These are phyloP conservation scores for Fusarium paranaense DNA, from an alignment of 2,329 filamentous ascomycete genomes.

Conservation along the genomic window DNA sequence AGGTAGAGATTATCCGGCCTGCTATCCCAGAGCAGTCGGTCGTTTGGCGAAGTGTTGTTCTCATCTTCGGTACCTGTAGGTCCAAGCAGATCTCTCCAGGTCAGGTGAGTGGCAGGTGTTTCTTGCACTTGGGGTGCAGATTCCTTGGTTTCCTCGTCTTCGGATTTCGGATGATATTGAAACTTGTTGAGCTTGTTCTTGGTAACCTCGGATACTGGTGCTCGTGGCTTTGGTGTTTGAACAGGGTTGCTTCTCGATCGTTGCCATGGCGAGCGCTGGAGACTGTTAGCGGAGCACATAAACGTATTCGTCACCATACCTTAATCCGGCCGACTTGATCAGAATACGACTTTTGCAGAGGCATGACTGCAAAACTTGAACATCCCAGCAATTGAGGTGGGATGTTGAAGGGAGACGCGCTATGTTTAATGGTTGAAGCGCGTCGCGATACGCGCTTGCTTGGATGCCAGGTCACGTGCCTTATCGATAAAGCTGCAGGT, in stretches of 20 bases:
- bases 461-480: constrained; percentile 42
- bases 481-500: constrained; percentile 46
- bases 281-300: constrained; percentile 18
- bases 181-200: constrained; percentile 73
- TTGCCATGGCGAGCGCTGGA: constrained; percentile 63
- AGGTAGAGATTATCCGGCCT: constrained; percentile 56
- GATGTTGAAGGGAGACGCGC: constrained; percentile 33
- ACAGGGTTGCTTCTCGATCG: constrained; percentile 65
- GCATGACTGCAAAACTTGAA: constrained; percentile 45
- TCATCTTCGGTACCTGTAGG: constrained; percentile 58
- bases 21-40: constrained; percentile 71
- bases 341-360: constrained; percentile 58
- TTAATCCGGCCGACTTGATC: constrained; percentile 49
- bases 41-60: constrained; percentile 66
- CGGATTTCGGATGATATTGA: constrained; percentile 49
- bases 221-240: constrained; percentile 50
- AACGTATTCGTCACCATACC: constrained; percentile 39
- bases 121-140: not conserved
- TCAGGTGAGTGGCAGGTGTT: constrained; percentile 65
- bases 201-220: constrained; percentile 67
- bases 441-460: constrained; percentile 38
- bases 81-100: constrained; percentile 70
- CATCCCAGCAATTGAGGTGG: constrained; percentile 24
- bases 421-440: constrained; percentile 41
- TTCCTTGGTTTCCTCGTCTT: constrained; percentile 29